A percentile compares a stretch with the other conserved stretches of the same genome.
phyloP scores from a whole-genome alignment of 2,329 filamentous ascomycete species.

The Hypoxylon sp. region DNA sequence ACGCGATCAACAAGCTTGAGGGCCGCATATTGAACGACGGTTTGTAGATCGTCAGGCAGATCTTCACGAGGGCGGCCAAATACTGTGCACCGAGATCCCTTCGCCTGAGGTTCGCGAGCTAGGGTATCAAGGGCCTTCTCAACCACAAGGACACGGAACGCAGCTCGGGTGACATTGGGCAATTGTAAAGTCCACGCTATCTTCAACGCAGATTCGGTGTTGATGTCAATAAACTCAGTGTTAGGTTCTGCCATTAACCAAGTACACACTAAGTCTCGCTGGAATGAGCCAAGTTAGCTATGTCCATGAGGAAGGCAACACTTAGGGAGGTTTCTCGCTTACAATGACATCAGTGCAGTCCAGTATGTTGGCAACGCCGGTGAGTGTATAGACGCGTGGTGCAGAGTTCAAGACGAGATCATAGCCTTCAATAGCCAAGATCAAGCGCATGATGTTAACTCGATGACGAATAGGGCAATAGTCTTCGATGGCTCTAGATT shows the following conservation, averaged over 20 bases:
- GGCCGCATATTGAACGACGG: slow-evolving; percentile 50
- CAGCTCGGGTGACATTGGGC: slow-evolving; percentile 60
- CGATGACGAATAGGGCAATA: slow-evolving; percentile 77
- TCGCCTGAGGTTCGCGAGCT: not conserved
- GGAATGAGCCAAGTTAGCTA: slow-evolving; percentile 40
- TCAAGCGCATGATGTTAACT: slow-evolving; percentile 73
- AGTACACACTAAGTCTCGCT: slow-evolving; percentile 64
- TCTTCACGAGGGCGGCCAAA: slow-evolving; percentile 63
- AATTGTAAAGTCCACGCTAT: slow-evolving; percentile 67
- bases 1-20: slow-evolving; percentile 45
- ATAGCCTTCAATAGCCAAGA: slow-evolving; percentile 70
- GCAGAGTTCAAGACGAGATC: slow-evolving; percentile 74
- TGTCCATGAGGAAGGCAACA: not conserved
- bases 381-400: slow-evolving; percentile 76
- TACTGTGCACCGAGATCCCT: slow-evolving; percentile 50
- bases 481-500: slow-evolving; percentile 62
- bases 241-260: slow-evolving; percentile 73
- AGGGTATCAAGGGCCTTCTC: slow-evolving; percentile 65
- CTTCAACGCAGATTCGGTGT: slow-evolving; percentile 73
- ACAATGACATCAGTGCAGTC: slow-evolving; percentile 65
- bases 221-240: slow-evolving; percentile 71
- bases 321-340: slow-evolving; percentile 41
- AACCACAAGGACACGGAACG: slow-evolving; percentile 74
- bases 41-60: slow-evolving; percentile 54
- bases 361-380: slow-evolving; percentile 72